Conservation (phyloP, 2,329 filamentous ascomycete genomes). For the Didymella pomorum region DNA sequence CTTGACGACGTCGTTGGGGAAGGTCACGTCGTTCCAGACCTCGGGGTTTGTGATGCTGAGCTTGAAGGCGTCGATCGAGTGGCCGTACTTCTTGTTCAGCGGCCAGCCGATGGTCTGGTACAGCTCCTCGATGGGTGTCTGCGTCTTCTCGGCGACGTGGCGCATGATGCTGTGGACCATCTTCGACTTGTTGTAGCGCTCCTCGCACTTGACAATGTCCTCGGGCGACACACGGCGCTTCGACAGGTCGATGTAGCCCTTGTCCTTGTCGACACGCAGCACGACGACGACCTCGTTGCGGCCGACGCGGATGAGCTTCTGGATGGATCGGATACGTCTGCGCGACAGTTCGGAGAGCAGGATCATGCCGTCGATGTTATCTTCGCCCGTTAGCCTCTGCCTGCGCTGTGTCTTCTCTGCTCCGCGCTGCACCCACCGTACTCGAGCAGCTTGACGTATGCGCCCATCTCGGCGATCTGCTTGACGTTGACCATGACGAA, state of each 20-base stretch:
- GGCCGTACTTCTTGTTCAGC: constrained; percentile 95
- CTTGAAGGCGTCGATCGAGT: constrained; percentile 98
- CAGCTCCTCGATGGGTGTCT: constrained; percentile 89
- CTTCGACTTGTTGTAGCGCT: constrained; percentile 99
- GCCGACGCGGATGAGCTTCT: constrained; percentile 97
- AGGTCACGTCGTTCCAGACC: constrained; percentile 92
- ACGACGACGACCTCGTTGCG: constrained; percentile 99
- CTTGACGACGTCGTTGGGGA: constrained; percentile 83
- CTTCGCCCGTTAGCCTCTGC: constrained; percentile 49
- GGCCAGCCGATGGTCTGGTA: constrained; percentile 98
- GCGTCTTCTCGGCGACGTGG: constrained; percentile 97
- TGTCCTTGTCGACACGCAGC: constrained; percentile 98
- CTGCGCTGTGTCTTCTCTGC: background rate
- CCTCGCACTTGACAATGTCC: constrained; percentile 97
- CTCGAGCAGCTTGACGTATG: constrained; percentile 98
- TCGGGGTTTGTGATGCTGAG: constrained; percentile 98
- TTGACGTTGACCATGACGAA: constrained; percentile 99
- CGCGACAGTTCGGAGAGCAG: constrained; percentile 95
- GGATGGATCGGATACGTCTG: constrained; percentile 97
- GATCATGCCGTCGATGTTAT: constrained; percentile 99
- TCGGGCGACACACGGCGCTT: constrained; percentile 98
- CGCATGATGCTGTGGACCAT: constrained; percentile 99
- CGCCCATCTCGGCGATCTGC: constrained; percentile 99
- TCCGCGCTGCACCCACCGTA: constrained; percentile 61
- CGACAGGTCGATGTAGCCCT: constrained; percentile 98